A percentile compares a stretch with the other conserved stretches of the same genome.
Evolutionary conservation across 2,329 filamentous ascomycete genomes (phyloP).

Genomic region (Calcarisporium arbuscula): DNA sequence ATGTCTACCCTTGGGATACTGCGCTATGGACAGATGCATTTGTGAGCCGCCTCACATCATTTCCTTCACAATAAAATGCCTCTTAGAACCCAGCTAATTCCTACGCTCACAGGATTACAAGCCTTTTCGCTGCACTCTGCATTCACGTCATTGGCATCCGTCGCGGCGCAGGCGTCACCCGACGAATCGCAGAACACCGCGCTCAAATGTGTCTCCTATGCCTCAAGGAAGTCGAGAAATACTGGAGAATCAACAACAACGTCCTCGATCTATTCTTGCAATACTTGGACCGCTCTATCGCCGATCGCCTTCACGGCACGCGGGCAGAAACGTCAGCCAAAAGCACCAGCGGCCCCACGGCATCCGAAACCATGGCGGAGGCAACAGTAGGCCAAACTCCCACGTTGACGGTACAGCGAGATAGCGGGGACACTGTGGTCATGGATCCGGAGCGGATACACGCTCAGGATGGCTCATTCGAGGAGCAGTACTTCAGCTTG

Average conservation of each 20-base stretch:
- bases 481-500: slow-evolving; percentile 29
- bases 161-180: slow-evolving; percentile 22
- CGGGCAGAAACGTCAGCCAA: slow-evolving; percentile 6
- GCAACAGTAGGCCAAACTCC: slow-evolving; percentile 1
- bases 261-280: slow-evolving; percentile 30
- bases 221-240: slow-evolving; percentile 31
- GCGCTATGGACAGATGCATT: slow-evolving; percentile 31
- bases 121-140: slow-evolving; percentile 30
- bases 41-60: slow-evolving; percentile 18
- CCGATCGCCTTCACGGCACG: slow-evolving; percentile 23
- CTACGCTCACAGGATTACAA: slow-evolving; percentile 26
- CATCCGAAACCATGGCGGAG: too few species aligned
- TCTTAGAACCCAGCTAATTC: too few species aligned
- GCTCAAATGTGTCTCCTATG: slow-evolving; percentile 31
- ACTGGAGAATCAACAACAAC: slow-evolving; percentile 34
- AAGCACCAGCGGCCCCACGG: too few species aligned
- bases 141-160: slow-evolving; percentile 31
- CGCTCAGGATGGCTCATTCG: slow-evolving; percentile 20
- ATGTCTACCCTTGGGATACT: slow-evolving; percentile 27
- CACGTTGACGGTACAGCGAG: slow-evolving; percentile 1
- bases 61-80: too few species aligned
- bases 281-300: slow-evolving; percentile 31
- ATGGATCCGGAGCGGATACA: slow-evolving; percentile 10
- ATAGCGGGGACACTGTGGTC: neutral
- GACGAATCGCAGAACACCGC: slow-evolving; percentile 28